Percentiles rank a stretch among this genome's conserved stretches.
phyloP scores from a whole-genome alignment of 495 filamentous ascomycete species.

The Entonaema liquescens region DNA sequence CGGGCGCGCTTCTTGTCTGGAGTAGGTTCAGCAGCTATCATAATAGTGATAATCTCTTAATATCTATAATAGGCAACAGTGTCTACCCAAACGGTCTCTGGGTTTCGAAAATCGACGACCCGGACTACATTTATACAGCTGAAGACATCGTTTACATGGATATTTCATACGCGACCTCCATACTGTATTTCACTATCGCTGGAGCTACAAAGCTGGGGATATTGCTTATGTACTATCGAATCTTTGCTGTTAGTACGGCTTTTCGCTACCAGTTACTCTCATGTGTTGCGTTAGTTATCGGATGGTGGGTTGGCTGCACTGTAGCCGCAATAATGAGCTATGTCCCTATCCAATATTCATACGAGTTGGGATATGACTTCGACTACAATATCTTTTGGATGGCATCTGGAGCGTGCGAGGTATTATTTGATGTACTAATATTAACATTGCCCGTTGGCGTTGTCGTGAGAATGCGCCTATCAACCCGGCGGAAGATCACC shows the following conservation, averaged over 20 bases:
- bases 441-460: not conserved
- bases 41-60: not conserved
- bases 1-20: not conserved
- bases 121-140: not conserved
- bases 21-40: not conserved
- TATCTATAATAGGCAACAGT: not conserved
- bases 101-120: not conserved
- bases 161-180: not conserved
- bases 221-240: not conserved
- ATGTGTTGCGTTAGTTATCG: not conserved
- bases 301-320: not conserved
- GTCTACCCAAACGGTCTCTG: not conserved
- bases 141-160: not conserved
- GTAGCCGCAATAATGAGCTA: not conserved
- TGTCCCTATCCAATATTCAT: not conserved
- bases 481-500: not conserved
- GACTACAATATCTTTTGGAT: not conserved
- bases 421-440: not conserved
- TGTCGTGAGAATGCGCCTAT: not conserved
- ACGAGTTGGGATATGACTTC: not conserved
- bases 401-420: not conserved
- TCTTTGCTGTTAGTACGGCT: not conserved
- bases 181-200: not conserved
- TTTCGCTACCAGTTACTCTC: not conserved
- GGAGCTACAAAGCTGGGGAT: not conserved